These are phyloP conservation scores for Globisporangium canariense DNA, from an alignment of 352 stramenopile genomes.

Conservation along the genomic window DNA sequence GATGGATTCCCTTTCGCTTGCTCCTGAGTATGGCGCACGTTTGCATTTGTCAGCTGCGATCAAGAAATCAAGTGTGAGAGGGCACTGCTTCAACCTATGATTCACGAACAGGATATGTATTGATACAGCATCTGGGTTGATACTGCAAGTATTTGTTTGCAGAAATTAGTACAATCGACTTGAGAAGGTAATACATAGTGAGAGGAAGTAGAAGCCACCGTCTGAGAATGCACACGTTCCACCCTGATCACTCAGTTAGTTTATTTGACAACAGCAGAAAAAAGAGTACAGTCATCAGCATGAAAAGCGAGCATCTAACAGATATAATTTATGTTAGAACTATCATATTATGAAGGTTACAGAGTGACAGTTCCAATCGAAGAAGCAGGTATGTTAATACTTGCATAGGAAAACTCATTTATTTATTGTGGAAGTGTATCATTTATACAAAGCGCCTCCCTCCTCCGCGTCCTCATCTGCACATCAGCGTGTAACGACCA, in stretches of 20 bases:
- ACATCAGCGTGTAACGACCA: background rate
- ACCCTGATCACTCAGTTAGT: conserved; percentile 1
- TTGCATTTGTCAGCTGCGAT: background rate
- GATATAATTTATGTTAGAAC: too few species aligned
- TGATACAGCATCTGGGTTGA: background rate
- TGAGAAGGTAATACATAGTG: background rate
- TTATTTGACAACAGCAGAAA: too few species aligned
- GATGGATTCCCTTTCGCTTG: conserved; percentile 4
- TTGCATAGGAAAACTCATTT: too few species aligned
- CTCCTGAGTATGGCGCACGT: background rate
- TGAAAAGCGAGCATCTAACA: too few species aligned
- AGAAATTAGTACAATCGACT: background rate
- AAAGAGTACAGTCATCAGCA: too few species aligned
- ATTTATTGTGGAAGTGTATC: too few species aligned
- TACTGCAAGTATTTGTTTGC: too few species aligned
- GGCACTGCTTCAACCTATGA: conserved; percentile 7
- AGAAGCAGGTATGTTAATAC: too few species aligned
- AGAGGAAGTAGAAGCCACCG: background rate
- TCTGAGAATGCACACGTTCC: conserved; percentile 13
- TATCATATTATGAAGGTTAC: too few species aligned
- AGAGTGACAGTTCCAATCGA: too few species aligned
- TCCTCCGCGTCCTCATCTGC: too few species aligned
- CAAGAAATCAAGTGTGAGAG: conserved; percentile 8
- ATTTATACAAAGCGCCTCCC: too few species aligned
- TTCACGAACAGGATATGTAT: background rate